phyloP scores from a whole-genome alignment of 805 yeast genomes.

The Huiozyma naganishii region DNA sequence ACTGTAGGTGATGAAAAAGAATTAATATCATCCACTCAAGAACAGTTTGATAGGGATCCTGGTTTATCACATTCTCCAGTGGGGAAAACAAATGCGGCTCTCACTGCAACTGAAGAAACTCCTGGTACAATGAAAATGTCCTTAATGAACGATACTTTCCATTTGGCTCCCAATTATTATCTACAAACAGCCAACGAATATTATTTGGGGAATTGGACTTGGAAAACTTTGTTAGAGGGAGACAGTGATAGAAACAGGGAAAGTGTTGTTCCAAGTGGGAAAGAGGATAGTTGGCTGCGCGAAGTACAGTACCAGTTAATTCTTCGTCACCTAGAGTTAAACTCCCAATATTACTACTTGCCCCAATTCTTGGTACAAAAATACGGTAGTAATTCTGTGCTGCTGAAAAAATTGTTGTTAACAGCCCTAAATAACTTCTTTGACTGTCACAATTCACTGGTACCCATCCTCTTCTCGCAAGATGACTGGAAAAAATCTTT shows the following conservation, averaged over 20 bases:
- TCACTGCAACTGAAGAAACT: background rate
- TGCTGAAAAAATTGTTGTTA: constrained; percentile 5
- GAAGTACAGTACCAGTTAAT: background rate
- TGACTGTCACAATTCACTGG: constrained; percentile 13
- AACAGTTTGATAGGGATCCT: background rate
- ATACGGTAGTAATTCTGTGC: constrained; percentile 7
- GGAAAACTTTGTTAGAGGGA: constrained; percentile 10
- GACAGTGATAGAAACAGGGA: background rate
- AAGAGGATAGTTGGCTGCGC: background rate
- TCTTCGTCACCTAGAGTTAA: constrained; percentile 11
- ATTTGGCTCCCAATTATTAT: constrained; percentile 20
- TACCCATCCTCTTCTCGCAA: constrained; percentile 19
- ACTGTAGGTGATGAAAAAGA: background rate
- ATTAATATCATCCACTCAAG: background rate
- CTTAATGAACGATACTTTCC: constrained; percentile 10
- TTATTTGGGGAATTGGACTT: constrained; percentile 19
- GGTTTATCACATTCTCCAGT: background rate
- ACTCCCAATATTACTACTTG: constrained; percentile 8
- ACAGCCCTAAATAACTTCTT: constrained; percentile 9
- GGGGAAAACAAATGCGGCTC: background rate
- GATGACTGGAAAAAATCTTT: constrained; percentile 8
- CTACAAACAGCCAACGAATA: constrained; percentile 8
- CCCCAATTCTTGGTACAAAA: constrained; percentile 15
- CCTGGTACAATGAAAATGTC: background rate
- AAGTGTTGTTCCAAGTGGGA: background rate